Percentiles rank a stretch among this genome's conserved stretches.
phyloP scores from a whole-genome alignment of 2,329 filamentous ascomycete genomes.

The Exserohilum turcica region DNA sequence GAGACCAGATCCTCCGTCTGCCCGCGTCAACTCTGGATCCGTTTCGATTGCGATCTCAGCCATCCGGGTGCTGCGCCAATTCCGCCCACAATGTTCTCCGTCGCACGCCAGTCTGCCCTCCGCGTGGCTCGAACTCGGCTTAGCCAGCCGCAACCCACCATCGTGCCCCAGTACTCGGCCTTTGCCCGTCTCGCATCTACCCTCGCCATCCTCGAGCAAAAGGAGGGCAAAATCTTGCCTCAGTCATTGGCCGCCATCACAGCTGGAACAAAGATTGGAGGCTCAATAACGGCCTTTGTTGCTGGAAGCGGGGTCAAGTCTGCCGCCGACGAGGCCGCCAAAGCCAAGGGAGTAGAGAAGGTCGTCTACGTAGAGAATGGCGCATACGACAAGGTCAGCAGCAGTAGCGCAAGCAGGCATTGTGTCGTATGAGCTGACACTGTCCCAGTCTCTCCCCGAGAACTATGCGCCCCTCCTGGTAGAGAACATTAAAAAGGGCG shows the following conservation, averaged over 20 bases:
- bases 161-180: conserved; percentile 57
- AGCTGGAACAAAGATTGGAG: conserved; percentile 85
- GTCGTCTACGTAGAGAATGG: conserved; percentile 85
- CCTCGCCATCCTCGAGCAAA: conserved; percentile 89
- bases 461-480: conserved; percentile 91
- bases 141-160: conserved; percentile 40
- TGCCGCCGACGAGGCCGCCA: conserved; percentile 82
- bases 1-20: background rate
- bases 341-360: conserved; percentile 89
- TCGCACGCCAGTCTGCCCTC: conserved; percentile 43
- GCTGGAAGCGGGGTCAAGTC: conserved; percentile 78
- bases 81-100: conserved; percentile 43
- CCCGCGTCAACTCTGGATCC: background rate
- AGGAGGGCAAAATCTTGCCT: conserved; percentile 81
- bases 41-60: background rate
- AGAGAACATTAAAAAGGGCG: conserved; percentile 96
- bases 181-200: conserved; percentile 78
- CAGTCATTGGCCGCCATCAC: conserved; percentile 84
- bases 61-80: conserved; percentile 4
- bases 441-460: conserved; percentile 75
- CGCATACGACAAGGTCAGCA: conserved; percentile 83
- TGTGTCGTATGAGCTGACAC: conserved; percentile 8
- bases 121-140: conserved; percentile 53
- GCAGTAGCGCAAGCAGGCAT: background rate
- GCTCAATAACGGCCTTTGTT: conserved; percentile 82